phyloP scores from a whole-genome alignment of 129 eudicot genomes.

The Arctium minus region DNA sequence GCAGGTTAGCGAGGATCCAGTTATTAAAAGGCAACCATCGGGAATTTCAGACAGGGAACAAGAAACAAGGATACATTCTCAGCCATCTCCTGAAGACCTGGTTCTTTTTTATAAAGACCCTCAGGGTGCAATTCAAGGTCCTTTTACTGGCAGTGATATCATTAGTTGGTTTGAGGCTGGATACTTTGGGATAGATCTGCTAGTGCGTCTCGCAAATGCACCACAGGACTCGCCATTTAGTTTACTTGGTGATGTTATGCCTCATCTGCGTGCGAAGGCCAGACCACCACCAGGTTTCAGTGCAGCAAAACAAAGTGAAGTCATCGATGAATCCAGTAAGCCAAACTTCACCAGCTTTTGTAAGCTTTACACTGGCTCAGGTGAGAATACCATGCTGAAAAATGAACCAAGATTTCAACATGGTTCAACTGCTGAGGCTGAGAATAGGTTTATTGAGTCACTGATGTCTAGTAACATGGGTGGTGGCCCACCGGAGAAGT shows the following conservation, averaged over 20 bases:
- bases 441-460: slow-evolving; percentile 76
- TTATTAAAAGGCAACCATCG: slow-evolving; percentile 55
- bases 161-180: slow-evolving; percentile 98
- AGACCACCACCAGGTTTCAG: slow-evolving; percentile 93
- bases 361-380: slow-evolving; percentile 41
- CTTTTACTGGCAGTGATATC: slow-evolving; percentile 83
- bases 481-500: slow-evolving; percentile 39
- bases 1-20: slow-evolving; percentile 36
- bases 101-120: slow-evolving; percentile 93
- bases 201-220: slow-evolving; percentile 73
- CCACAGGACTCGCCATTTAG: slow-evolving; percentile 67
- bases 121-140: slow-evolving; percentile 92
- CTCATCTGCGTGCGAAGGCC: slow-evolving; percentile 86
- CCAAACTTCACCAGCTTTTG: slow-evolving; percentile 33
- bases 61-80: slow-evolving; percentile 47
- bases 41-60: slow-evolving; percentile 52
- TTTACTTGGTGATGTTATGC: slow-evolving; percentile 96
- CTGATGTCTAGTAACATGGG: slow-evolving; percentile 57
- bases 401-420: slow-evolving; percentile 45
- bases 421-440: slow-evolving; percentile 60
- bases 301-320: slow-evolving; percentile 61
- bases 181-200: slow-evolving; percentile 87
- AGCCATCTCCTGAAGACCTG: slow-evolving; percentile 77
- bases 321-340: slow-evolving; percentile 38
- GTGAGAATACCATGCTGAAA: slow-evolving; percentile 40